Evolutionary conservation across 2,329 filamentous ascomycete species (phyloP).

Genomic region (Blastomyces silverae): DNA sequence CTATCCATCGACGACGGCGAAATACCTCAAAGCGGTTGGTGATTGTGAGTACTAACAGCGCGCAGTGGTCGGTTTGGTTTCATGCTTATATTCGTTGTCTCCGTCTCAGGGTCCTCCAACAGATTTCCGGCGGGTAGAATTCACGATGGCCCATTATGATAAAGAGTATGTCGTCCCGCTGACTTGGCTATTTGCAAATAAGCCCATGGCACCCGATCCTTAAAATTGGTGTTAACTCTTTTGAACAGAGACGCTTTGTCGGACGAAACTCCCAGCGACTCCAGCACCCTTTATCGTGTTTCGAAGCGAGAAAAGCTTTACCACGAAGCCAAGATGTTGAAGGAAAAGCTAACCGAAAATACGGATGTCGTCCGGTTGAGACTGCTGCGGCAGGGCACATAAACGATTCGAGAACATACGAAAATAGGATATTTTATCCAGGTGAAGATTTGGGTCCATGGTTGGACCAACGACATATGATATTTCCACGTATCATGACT

Average conservation of each 20-base stretch:
- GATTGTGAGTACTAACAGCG: constrained; percentile 11
- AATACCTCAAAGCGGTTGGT: constrained; percentile 12
- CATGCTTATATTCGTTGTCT: neutral
- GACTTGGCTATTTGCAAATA: neutral
- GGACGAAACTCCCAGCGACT: constrained; percentile 4
- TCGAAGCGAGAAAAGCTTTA: constrained; percentile 11
- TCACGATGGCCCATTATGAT: constrained; percentile 28
- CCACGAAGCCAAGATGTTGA: constrained; percentile 5
- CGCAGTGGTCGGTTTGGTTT: neutral
- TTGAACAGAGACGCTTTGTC: constrained; percentile 5
- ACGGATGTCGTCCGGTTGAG: constrained; percentile 5
- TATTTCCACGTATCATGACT: neutral
- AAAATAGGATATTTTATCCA: neutral
- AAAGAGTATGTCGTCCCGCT: constrained; percentile 6
- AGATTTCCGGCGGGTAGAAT: constrained; percentile 40
- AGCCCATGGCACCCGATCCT: neutral
- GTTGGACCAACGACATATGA: neutral
- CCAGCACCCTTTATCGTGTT: constrained; percentile 1
- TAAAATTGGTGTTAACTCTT: neutral
- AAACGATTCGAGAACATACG: neutral
- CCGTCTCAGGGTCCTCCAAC: constrained; percentile 35
- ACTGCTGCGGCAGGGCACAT: neutral
- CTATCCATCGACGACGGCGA: constrained; percentile 27
- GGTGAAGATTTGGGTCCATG: neutral
- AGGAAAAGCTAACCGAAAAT: constrained; percentile 1